A percentile compares a stretch with the other conserved stretches of the same genome.
Conservation (phyloP, 2,329 filamentous ascomycete species). For the Fusarium nelsonii region DNA sequence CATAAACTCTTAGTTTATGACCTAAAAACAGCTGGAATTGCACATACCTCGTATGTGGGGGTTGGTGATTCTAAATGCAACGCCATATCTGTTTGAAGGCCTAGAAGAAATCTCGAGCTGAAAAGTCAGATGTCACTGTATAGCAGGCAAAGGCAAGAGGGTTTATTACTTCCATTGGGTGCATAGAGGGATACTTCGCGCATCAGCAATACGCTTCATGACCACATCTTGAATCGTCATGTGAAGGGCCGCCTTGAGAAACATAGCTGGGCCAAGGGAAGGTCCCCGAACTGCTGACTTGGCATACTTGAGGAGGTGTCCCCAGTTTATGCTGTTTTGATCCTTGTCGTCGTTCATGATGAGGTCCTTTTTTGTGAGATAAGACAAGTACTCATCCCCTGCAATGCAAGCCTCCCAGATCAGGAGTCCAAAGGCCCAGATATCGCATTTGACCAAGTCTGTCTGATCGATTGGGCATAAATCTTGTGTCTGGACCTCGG, state of each 20-base stretch:
- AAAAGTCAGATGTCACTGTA: too few relatives aligned
- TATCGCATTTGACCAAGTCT: background rate
- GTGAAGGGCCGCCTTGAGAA: background rate
- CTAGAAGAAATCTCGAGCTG: background rate
- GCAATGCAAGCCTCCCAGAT: background rate
- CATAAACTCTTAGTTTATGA: too few relatives aligned
- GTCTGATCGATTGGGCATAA: background rate
- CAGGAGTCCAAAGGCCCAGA: background rate
- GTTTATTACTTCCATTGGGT: background rate
- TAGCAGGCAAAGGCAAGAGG: too few relatives aligned
- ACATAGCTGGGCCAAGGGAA: background rate
- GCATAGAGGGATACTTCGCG: background rate
- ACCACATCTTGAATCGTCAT: background rate
- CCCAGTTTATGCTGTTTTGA: background rate
- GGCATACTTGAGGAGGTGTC: background rate
- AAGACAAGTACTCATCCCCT: background rate
- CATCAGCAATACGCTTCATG: accelerated
- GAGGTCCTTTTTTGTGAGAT: background rate
- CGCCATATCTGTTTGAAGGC: background rate
- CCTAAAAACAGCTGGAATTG: too few relatives aligned
- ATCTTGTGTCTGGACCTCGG: background rate
- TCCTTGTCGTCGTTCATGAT: too few relatives aligned
- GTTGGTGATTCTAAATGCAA: background rate
- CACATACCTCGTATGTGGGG: background rate
- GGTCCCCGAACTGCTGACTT: background rate